These are phyloP conservation scores for Wickerhamiella allomyrinae DNA, from an alignment of 805 yeast genomes.

Conservation along the genomic window DNA sequence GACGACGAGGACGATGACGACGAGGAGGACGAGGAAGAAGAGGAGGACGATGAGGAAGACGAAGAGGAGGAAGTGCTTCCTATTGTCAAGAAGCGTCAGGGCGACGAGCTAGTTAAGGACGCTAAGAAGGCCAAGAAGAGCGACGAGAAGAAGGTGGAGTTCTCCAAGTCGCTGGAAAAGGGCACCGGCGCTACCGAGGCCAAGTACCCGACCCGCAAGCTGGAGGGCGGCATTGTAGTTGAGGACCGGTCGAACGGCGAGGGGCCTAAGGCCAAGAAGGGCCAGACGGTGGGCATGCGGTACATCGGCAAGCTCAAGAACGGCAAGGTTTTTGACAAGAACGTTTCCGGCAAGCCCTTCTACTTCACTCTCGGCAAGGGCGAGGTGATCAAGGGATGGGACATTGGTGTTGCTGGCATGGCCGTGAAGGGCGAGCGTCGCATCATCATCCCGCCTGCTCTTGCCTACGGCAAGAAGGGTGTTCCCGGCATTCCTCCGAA, in stretches of 20 bases:
- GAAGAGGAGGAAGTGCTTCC: constrained; percentile 22
- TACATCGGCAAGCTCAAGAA: constrained; percentile 95
- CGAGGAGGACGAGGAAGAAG: constrained; percentile 40
- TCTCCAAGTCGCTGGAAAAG: constrained; percentile 82
- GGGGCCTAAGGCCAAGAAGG: constrained; percentile 78
- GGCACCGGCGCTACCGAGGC: constrained; percentile 55
- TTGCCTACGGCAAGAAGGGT: constrained; percentile 90
- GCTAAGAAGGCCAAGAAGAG: constrained; percentile 26
- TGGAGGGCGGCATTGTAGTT: constrained; percentile 83
- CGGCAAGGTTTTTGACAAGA: constrained; percentile 93
- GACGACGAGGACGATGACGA: constrained; percentile 44
- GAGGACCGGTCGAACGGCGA: constrained; percentile 87
- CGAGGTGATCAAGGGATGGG: constrained; percentile 98
- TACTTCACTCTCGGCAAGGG: constrained; percentile 84
- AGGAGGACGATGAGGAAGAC: constrained; percentile 39
- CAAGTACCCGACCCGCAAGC: constrained; percentile 44
- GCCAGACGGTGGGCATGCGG: constrained; percentile 87
- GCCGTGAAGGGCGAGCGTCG: constrained; percentile 98
- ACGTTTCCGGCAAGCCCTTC: constrained; percentile 95
- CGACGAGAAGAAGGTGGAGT: constrained; percentile 69
- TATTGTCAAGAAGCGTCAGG: constrained; percentile 22
- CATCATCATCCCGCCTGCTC: constrained; percentile 85
- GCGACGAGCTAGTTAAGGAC: constrained; percentile 22
- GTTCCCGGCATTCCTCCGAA: constrained; percentile 97
- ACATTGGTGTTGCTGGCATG: constrained; percentile 97